These are phyloP conservation scores for Sordariomycetes sp. DNA, from an alignment of 2,329 filamentous ascomycete species.

Conservation along the genomic window DNA sequence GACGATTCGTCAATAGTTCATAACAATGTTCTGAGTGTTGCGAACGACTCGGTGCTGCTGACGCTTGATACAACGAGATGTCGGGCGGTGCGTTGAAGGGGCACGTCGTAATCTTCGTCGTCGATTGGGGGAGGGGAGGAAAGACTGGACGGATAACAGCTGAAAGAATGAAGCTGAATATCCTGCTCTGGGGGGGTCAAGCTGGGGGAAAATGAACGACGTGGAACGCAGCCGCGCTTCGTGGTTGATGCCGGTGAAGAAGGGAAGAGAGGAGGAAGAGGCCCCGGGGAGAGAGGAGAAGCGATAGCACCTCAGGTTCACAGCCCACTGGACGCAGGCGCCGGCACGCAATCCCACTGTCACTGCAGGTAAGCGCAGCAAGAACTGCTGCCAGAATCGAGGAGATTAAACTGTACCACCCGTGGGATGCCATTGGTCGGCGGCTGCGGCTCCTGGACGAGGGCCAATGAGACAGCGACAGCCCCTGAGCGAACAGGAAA, in stretches of 20 bases:
- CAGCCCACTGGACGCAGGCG: too few species aligned
- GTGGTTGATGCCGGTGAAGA: slow-evolving; percentile 3
- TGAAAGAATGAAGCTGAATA: slow-evolving; percentile 34
- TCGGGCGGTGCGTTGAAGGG: not conserved
- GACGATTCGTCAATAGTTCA: slow-evolving; percentile 1
- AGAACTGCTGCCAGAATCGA: too few species aligned
- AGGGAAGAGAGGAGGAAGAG: slow-evolving; percentile 1
- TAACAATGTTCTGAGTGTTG: slow-evolving; percentile 2
- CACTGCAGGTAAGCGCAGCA: too few species aligned
- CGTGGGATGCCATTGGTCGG: too few species aligned
- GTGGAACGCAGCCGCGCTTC: slow-evolving; percentile 8
- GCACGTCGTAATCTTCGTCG: not conserved
- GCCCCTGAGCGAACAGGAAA: too few species aligned
- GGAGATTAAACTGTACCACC: not conserved
- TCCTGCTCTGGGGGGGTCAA: slow-evolving; percentile 10
- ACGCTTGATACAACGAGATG: not conserved
- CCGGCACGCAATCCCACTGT: too few species aligned
- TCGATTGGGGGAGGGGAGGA: not conserved
- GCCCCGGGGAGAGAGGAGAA: not conserved
- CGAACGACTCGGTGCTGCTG: not conserved
- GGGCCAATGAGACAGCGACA: too few species aligned
- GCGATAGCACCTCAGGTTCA: too few species aligned
- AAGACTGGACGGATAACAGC: slow-evolving; percentile 28
- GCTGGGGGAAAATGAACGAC: slow-evolving; percentile 17
- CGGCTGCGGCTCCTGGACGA: too few species aligned